Evolutionary conservation across 352 stramenopile genomes (phyloP).

Genomic region (Blastocystis sp.): DNA sequence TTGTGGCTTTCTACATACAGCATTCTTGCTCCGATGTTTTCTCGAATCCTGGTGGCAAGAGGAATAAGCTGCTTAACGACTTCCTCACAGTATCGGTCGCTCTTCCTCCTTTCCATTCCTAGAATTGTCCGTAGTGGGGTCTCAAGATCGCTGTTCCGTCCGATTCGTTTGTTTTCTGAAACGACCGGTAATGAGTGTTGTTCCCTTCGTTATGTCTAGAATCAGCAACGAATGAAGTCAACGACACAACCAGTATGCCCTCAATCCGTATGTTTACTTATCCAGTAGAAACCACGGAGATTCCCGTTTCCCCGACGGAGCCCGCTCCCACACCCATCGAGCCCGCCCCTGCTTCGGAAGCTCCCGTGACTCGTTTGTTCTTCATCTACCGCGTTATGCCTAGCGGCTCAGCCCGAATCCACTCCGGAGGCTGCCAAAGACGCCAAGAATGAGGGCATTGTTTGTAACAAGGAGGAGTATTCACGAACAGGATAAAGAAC

Average conservation of each 20-base stretch:
- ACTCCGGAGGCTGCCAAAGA: not conserved
- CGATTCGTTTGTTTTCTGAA: constrained; percentile 42
- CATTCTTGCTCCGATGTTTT: constrained; percentile 38
- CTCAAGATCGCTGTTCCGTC: not conserved
- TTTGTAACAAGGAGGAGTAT: not conserved
- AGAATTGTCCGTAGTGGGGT: constrained; percentile 24
- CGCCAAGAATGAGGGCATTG: not conserved
- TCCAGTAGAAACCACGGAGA: not conserved
- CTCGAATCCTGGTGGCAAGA: constrained; percentile 40
- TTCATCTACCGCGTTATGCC: not conserved
- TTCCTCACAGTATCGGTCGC: constrained; percentile 32
- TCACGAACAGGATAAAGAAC: constrained; percentile 35
- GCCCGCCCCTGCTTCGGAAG: not conserved
- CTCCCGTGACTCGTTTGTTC: not conserved
- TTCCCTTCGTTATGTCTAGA: constrained; percentile 23
- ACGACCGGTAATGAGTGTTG: not conserved
- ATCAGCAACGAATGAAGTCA: not conserved
- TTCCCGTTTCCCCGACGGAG: not conserved
- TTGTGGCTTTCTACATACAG: not conserved
- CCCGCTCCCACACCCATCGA: not conserved
- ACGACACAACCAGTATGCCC: not conserved
- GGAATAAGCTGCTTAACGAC: constrained; percentile 19
- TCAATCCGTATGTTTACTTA: not conserved
- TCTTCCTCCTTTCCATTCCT: not conserved
- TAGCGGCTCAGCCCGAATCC: not conserved